Evolutionary conservation across 1,284 basidiomycete species (phyloP).

Genomic region (Rhodofomes roseus): DNA sequence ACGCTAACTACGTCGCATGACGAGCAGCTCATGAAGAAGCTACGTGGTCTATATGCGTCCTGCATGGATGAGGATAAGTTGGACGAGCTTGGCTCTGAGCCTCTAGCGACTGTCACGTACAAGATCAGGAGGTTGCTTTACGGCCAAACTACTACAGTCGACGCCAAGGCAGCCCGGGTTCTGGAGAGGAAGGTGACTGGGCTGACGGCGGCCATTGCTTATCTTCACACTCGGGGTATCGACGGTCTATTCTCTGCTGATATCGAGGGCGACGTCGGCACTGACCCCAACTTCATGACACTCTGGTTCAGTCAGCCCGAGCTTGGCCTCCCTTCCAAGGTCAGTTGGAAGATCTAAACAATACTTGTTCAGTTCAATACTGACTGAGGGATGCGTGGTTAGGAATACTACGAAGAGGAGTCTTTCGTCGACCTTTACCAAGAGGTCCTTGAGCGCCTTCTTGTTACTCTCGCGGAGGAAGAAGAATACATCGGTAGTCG

Average conservation of each 20-base stretch:
- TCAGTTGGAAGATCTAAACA: too few relatives aligned
- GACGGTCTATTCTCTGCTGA: slow-evolving; percentile 74
- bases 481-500: slow-evolving; percentile 26
- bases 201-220: slow-evolving; percentile 81
- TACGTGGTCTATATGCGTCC: slow-evolving; percentile 78
- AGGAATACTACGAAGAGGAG: slow-evolving; percentile 91
- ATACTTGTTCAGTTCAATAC: too few relatives aligned
- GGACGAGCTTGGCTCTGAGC: slow-evolving; percentile 60
- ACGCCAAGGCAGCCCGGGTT: slow-evolving; percentile 12
- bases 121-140: slow-evolving; percentile 55
- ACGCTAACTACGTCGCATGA: slow-evolving; percentile 40
- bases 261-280: slow-evolving; percentile 86
- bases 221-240: slow-evolving; percentile 83
- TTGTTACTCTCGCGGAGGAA: slow-evolving; percentile 59
- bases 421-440: slow-evolving; percentile 70
- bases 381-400: background rate
- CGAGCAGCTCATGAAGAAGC: slow-evolving; percentile 68
- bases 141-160: slow-evolving; percentile 42
- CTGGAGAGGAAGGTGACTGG: slow-evolving; percentile 33
- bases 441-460: slow-evolving; percentile 64
- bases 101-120: slow-evolving; percentile 57
- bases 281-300: slow-evolving; percentile 86
- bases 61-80: slow-evolving; percentile 77
- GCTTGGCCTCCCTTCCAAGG: slow-evolving; percentile 88
- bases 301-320: slow-evolving; percentile 84